Conservation (phyloP, 108 stramenopile species). For the Fragilaria crotonensis region DNA sequence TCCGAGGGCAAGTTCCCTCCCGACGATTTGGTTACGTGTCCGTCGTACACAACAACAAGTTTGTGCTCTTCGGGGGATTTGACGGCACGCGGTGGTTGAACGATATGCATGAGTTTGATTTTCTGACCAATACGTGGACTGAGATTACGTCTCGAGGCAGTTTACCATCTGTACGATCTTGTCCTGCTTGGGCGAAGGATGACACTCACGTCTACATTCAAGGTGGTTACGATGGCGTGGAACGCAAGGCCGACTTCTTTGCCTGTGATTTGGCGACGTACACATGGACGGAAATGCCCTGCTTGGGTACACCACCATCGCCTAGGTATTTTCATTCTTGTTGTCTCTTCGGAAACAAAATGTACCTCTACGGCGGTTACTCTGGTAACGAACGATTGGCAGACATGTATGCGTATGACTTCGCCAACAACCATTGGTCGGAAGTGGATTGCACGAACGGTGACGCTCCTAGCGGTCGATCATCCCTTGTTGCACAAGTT, state of each 20-base stretch:
- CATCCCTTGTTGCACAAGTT: conserved; percentile 87
- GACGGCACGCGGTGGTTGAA: conserved; percentile 81
- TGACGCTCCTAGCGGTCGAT: conserved; percentile 79
- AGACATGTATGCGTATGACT: conserved; percentile 81
- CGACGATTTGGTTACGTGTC: conserved; percentile 89
- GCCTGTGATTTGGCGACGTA: conserved; percentile 79
- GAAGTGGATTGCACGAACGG: conserved; percentile 53
- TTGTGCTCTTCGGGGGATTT: conserved; percentile 90
- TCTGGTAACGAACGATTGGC: conserved; percentile 80
- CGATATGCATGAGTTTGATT: conserved; percentile 83
- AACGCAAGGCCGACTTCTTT: conserved; percentile 89
- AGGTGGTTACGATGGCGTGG: conserved; percentile 92
- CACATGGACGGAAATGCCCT: conserved; percentile 84
- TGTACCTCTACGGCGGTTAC: conserved; percentile 91
- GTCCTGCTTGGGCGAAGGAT: conserved; percentile 87
- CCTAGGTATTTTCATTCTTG: conserved; percentile 94
- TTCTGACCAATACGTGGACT: conserved; percentile 64
- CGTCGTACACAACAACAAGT: conserved; percentile 81
- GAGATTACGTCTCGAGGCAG: conserved; percentile 43
- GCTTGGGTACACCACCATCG: conserved; percentile 71
- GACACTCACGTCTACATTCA: conserved; percentile 86
- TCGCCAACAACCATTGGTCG: conserved; percentile 72
- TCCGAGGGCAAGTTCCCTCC: conserved; percentile 44
- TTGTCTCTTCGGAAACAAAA: conserved; percentile 78
- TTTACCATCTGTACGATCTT: conserved; percentile 69